Evolutionary conservation across 2,329 filamentous ascomycete species (phyloP).

Genomic region (Exophiala sp.): DNA sequence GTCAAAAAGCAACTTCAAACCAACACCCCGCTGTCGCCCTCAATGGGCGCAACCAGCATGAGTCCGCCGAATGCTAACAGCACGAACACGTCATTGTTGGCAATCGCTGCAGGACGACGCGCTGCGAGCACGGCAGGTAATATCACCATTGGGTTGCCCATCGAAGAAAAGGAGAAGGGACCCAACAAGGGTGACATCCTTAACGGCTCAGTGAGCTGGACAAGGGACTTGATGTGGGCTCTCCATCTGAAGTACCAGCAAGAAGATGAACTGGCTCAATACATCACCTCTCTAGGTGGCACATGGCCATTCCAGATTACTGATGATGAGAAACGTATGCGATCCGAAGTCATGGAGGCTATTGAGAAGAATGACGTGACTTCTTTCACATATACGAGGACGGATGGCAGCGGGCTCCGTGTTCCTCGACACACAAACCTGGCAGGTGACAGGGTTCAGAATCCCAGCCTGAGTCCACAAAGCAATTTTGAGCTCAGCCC

Average conservation of each 20-base stretch:
- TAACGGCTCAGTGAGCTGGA: slow-evolving; percentile 96
- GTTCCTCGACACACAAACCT: slow-evolving; percentile 93
- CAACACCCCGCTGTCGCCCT: slow-evolving; percentile 83
- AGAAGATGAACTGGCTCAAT: slow-evolving; percentile 79
- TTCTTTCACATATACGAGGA: slow-evolving; percentile 80
- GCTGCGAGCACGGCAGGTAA: slow-evolving; percentile 72
- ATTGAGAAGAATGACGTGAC: slow-evolving; percentile 73
- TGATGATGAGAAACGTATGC: slow-evolving; percentile 94
- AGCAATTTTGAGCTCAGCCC: slow-evolving; percentile 61
- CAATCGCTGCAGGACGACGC: slow-evolving; percentile 76
- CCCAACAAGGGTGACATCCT: slow-evolving; percentile 99
- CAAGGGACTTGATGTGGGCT: slow-evolving; percentile 96
- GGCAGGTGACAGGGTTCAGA: slow-evolving; percentile 70
- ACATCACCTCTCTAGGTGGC: slow-evolving; percentile 68
- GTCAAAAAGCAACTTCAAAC: slow-evolving; percentile 92
- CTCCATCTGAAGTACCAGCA: slow-evolving; percentile 83
- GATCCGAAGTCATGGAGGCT: slow-evolving; percentile 83
- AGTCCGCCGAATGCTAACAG: slow-evolving; percentile 57
- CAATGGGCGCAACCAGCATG: slow-evolving; percentile 66
- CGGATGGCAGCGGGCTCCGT: slow-evolving; percentile 76
- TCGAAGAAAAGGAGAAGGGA: slow-evolving; percentile 97
- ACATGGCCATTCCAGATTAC: slow-evolving; percentile 76
- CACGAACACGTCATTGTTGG: slow-evolving; percentile 77
- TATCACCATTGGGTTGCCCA: slow-evolving; percentile 86
- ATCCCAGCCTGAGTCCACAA: slow-evolving; percentile 53